These are phyloP conservation scores for Crepidotus variabilis DNA, from an alignment of 768 basidiomycete genomes.

Conservation along the genomic window DNA sequence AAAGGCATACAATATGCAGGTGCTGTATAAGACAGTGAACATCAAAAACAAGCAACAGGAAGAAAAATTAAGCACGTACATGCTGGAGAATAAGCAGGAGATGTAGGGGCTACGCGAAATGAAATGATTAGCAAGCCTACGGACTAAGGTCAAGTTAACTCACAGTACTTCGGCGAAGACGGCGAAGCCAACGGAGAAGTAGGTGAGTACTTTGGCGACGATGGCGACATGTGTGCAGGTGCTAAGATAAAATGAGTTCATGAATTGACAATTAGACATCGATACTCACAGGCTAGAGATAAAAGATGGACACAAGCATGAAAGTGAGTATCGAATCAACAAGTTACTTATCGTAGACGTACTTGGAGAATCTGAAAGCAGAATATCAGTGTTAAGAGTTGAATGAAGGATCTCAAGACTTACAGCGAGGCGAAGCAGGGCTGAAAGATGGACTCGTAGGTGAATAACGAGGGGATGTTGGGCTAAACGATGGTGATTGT, in stretches of 20 bases:
- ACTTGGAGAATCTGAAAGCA: constrained; percentile 71
- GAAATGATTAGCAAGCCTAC: neutral
- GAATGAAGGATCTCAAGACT: constrained; percentile 25
- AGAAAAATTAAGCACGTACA: constrained; percentile 48
- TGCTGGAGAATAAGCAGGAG: constrained; percentile 84
- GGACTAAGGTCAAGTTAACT: constrained; percentile 24
- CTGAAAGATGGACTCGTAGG: constrained; percentile 91
- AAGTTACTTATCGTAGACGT: constrained; percentile 15
- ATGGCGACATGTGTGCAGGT: constrained; percentile 80
- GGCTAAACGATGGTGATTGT: constrained; percentile 86
- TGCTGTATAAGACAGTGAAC: constrained; percentile 33
- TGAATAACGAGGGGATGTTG: constrained; percentile 86
- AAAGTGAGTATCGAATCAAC: constrained; percentile 20
- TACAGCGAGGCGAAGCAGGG: constrained; percentile 89
- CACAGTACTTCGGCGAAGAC: constrained; percentile 90
- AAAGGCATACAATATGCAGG: constrained; percentile 70
- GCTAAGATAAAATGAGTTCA: constrained; percentile 36
- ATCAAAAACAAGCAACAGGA: constrained; percentile 2
- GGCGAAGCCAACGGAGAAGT: constrained; percentile 90
- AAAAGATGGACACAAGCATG: constrained; percentile 2
- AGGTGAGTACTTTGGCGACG: constrained; percentile 91
- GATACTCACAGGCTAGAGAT: constrained; percentile 57
- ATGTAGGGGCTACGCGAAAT: constrained; percentile 65
- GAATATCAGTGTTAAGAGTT: constrained; percentile 17
- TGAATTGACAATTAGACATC: constrained; percentile 1